A percentile compares a stretch with the other conserved stretches of the same genome.
Evolutionary conservation across 129 eudicot species (phyloP).

Genomic region (Flaveria linearis): DNA sequence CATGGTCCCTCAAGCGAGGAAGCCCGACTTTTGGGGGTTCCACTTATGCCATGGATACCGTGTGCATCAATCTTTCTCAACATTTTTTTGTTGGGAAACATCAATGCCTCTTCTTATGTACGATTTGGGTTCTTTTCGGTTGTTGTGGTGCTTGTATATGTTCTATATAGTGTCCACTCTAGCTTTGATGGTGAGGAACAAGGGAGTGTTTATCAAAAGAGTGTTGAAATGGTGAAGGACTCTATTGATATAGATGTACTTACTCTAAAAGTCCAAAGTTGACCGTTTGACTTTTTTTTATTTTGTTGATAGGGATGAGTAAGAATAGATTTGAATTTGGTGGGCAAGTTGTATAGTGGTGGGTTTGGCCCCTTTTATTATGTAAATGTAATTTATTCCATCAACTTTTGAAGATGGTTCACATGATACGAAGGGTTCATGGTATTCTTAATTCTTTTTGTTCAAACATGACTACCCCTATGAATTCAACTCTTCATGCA

Average conservation of each 20-base stretch:
- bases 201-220: conserved; percentile 50
- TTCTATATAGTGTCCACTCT: conserved; percentile 90
- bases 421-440: conserved; percentile 27
- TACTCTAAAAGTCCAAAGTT: conserved; percentile 44
- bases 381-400: conserved; percentile 34
- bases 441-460: too few relatives aligned
- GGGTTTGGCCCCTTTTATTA: conserved; percentile 32
- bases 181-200: conserved; percentile 85
- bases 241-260: conserved; percentile 44
- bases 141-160: conserved; percentile 61
- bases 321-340: conserved; percentile 34
- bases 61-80: conserved; percentile 79
- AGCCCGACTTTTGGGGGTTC: conserved; percentile 95
- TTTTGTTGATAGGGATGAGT: conserved; percentile 39
- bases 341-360: conserved; percentile 58
- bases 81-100: conserved; percentile 73
- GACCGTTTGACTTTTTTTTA: too few relatives aligned
- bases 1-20: conserved; percentile 83
- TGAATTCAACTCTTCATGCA: too few relatives aligned
- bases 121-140: conserved; percentile 82
- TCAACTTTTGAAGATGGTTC: conserved; percentile 47
- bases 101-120: conserved; percentile 65
- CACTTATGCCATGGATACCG: conserved; percentile 96
- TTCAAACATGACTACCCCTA: too few relatives aligned
- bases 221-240: conserved; percentile 47